phyloP scores from a whole-genome alignment of 495 filamentous ascomycete genomes.

The Parachaetomium inaequale region DNA sequence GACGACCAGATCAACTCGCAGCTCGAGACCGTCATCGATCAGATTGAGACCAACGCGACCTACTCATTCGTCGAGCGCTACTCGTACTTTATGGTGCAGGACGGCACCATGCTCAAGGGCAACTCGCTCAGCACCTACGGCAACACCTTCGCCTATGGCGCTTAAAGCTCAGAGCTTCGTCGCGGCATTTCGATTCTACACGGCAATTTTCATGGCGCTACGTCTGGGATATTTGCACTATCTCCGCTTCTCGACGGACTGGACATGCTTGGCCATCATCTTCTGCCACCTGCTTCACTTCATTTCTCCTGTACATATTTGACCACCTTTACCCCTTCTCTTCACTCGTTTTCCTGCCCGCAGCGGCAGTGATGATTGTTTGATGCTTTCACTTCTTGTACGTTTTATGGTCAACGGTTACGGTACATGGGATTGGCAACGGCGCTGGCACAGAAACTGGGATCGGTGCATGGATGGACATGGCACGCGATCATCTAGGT shows the following conservation, averaged over 20 bases:
- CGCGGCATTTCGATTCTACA: background rate
- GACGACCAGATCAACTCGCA: conserved; percentile 52
- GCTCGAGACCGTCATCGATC: conserved; percentile 55
- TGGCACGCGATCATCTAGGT: background rate
- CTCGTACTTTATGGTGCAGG: conserved; percentile 70
- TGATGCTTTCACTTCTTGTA: background rate
- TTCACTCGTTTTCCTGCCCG: background rate
- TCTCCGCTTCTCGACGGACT: background rate
- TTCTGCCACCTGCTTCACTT: background rate
- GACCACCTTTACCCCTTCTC: background rate
- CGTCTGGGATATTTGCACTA: background rate
- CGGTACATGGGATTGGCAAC: background rate
- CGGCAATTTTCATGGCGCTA: background rate
- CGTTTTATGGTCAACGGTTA: background rate
- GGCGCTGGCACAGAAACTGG: background rate
- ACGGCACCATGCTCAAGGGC: conserved; percentile 46
- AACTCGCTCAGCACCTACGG: conserved; percentile 38
- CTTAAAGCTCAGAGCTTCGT: conserved; percentile 12
- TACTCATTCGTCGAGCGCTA: conserved; percentile 62
- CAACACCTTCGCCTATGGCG: conserved; percentile 43
- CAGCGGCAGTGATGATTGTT: background rate
- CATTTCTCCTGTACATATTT: conserved; percentile 3
- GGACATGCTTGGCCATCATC: background rate
- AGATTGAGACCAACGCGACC: conserved; percentile 59
- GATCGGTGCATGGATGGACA: background rate